Evolutionary conservation across 2,329 filamentous ascomycete species (phyloP), one percentile per base, ranked within the genome.

Genomic region (Aspergillus vadensis): DNA sequence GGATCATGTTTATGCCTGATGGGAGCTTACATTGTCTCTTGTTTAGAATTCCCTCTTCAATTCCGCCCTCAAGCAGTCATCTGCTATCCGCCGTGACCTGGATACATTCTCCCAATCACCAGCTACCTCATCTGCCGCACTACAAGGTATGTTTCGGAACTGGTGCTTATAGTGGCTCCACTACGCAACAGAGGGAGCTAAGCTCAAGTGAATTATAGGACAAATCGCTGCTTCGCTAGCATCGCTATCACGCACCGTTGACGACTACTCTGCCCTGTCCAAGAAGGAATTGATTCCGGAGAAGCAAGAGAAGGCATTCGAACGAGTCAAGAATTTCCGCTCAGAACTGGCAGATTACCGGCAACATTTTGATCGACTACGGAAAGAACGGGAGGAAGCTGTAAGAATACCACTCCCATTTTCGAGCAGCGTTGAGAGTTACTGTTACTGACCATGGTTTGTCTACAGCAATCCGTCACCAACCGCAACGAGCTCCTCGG

Each of bases 291-390:
- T 97, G 32, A 93, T 96, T 59, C 85, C 90, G 4, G 89, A 91
- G 61, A 99, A 98, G 79, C 91, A 96, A 69, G 89, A 95, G 62
- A 97, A 98, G 73, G 95, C 94, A 1, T 83, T 87, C 65, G 92
- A 96, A 73, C 87, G 95, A 48, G 84, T 97, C 60, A 90, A 91
- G 76, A 91, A 88, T 69, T 99, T 99, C 78, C 88, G 91, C 60
- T 77, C 84, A 47, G 94, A 98, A 72, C 85, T 98, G 2, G 79
- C 88, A 54, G 91, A 93, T 57, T 97, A 92, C 74, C 86, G 92
- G 38, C 78, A 86, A 21, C 88, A 91, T 68, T 89, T 97, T 68
- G 91, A 93, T 66, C 82, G 85, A 38, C 80, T 97, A 54, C 95
- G 93, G 74, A 83, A 86, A 62, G 86, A 88, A 60, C 85, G 89